phyloP scores from a whole-genome alignment of 2,329 filamentous ascomycete species.

The Scytalidium sp. region DNA sequence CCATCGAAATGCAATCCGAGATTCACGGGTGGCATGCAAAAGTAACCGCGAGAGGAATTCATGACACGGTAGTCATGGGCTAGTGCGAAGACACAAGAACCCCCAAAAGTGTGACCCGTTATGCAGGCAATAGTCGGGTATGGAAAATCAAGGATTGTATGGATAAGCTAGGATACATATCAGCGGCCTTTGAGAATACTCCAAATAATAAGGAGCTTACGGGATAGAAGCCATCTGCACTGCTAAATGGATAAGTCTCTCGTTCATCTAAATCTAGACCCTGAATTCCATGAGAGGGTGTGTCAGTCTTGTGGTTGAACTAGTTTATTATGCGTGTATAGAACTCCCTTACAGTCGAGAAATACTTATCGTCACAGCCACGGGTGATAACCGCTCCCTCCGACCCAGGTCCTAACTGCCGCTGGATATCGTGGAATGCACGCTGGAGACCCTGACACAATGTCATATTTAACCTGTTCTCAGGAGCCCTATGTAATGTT shows the following conservation, averaged over 20 bases:
- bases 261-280: conserved; percentile 44
- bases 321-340: too few species aligned
- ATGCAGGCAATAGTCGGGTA: conserved; percentile 44
- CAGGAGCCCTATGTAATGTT: conserved; percentile 50
- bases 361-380: too few species aligned
- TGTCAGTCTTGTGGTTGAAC: too few species aligned
- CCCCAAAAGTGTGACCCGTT: conserved; percentile 47
- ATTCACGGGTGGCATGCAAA: conserved; percentile 49
- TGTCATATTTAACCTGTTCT: conserved; percentile 45
- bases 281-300: too few species aligned
- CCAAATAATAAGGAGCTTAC: too few species aligned
- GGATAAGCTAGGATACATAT: background rate
- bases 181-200: background rate
- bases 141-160: conserved; percentile 39
- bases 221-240: conserved; percentile 46
- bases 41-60: background rate
- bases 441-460: conserved; percentile 45
- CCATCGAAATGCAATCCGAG: conserved; percentile 54
- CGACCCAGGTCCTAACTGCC: too few species aligned
- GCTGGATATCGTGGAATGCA: too few species aligned
- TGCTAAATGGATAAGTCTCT: conserved; percentile 26
- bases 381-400: too few species aligned
- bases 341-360: too few species aligned
- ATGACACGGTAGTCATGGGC: conserved; percentile 41
- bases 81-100: conserved; percentile 43